Conservation (phyloP, 75 land plant genomes). For the Cunninghamia lanceolata region DNA sequence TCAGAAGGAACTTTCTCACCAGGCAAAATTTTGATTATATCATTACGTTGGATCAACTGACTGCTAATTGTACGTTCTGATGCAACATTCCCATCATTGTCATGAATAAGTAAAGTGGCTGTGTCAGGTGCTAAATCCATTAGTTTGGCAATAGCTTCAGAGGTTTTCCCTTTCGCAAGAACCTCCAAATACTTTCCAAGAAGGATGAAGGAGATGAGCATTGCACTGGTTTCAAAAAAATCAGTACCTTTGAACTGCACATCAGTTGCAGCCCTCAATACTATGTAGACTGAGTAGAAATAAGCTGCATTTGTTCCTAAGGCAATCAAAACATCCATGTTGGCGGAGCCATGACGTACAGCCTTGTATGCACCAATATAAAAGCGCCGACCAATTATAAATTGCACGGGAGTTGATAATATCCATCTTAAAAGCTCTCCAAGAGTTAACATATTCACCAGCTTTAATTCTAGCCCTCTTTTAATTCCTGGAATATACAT, state of each 20-base stretch:
- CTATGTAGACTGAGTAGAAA: slow-evolving; percentile 81
- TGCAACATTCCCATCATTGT: slow-evolving; percentile 44
- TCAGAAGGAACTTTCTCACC: slow-evolving; percentile 87
- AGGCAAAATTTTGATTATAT: slow-evolving; percentile 76
- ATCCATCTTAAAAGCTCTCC: slow-evolving; percentile 81
- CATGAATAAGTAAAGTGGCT: slow-evolving; percentile 53
- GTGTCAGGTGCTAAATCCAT: slow-evolving; percentile 84
- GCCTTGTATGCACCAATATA: slow-evolving; percentile 68
- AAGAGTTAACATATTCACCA: slow-evolving; percentile 57
- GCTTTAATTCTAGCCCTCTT: slow-evolving; percentile 50
- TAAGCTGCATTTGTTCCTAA: slow-evolving; percentile 97
- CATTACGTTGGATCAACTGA: slow-evolving; percentile 81
- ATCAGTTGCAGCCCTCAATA: slow-evolving; percentile 61
- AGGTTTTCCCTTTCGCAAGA: slow-evolving; percentile 90
- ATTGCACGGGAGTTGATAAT: slow-evolving; percentile 87
- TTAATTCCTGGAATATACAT: slow-evolving; percentile 63
- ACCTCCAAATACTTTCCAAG: slow-evolving; percentile 90
- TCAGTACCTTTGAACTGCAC: slow-evolving; percentile 63
- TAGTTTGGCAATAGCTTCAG: slow-evolving; percentile 91
- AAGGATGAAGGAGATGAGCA: slow-evolving; percentile 92
- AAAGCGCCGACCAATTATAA: slow-evolving; percentile 71
- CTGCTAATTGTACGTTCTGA: slow-evolving; percentile 71
- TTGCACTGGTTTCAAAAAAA: slow-evolving; percentile 96
- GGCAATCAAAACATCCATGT: slow-evolving; percentile 97
- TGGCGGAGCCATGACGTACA: slow-evolving; percentile 67